Conservation (phyloP, 345 rosid genomes). For the Acer yangbiense region DNA sequence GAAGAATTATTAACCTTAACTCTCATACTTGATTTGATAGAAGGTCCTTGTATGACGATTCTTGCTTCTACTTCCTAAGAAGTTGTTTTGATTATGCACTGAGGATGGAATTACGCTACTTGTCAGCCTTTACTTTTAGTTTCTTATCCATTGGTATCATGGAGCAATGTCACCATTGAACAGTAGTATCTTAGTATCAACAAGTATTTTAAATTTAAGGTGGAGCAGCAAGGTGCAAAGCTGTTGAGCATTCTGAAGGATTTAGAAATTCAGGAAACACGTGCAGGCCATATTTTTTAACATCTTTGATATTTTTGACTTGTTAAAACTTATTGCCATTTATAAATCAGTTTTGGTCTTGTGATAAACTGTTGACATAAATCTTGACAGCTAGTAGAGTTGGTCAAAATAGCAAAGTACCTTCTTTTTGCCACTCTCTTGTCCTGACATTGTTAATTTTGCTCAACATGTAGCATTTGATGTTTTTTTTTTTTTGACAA, state of each 20-base stretch:
- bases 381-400: not conserved
- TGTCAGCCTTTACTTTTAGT: not conserved
- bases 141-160: not conserved
- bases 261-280: not conserved
- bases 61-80: not conserved
- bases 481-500: not conserved
- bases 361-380: not conserved
- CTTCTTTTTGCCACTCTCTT: not conserved
- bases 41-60: not conserved
- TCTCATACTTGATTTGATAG: not conserved
- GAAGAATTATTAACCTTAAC: not conserved
- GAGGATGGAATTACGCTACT: not conserved
- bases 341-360: not conserved
- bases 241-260: not conserved
- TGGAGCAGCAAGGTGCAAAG: not conserved
- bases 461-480: not conserved
- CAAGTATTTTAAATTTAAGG: not conserved
- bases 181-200: not conserved
- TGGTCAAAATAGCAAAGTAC: not conserved
- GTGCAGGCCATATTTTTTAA: not conserved
- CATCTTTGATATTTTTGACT: not conserved
- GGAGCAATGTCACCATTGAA: not conserved
- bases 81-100: not conserved
- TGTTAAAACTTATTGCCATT: not conserved
- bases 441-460: not conserved